Percentiles rank a stretch among this genome's conserved stretches.
These are phyloP conservation scores for Periconia sp. DNA, from an alignment of 2,329 filamentous ascomycete species.

Conservation along the genomic window DNA sequence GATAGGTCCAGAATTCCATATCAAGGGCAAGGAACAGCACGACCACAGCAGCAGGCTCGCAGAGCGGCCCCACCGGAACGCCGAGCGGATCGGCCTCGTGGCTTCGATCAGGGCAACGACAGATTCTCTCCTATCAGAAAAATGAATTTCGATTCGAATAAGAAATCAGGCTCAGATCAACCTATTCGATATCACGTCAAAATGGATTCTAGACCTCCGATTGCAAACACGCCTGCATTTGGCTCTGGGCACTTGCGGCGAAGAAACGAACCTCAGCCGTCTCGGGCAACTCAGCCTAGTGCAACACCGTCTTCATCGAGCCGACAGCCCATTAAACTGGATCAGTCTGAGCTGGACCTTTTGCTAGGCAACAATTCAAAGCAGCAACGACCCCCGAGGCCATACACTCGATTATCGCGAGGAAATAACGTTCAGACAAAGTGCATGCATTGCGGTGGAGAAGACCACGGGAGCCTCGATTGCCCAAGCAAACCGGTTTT, in stretches of 20 bases:
- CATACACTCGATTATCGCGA: constrained; percentile 31
- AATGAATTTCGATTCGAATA: neutral
- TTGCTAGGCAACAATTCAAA: constrained; percentile 25
- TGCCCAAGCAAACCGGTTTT: constrained; percentile 34
- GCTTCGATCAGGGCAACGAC: constrained; percentile 25
- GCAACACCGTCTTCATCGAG: constrained; percentile 7
- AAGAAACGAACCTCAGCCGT: constrained; percentile 27
- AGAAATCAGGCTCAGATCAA: neutral
- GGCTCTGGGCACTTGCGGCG: constrained; percentile 31
- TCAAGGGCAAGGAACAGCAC: constrained; percentile 10
- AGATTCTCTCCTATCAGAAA: constrained; percentile 12
- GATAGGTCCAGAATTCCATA: constrained; percentile 23
- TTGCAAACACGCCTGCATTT: constrained; percentile 31
- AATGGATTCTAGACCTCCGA: constrained; percentile 35
- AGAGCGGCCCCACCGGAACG: constrained; percentile 21
- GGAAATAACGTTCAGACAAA: constrained; percentile 27
- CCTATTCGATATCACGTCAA: constrained; percentile 33
- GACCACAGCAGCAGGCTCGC: constrained; percentile 14
- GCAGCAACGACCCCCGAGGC: constrained; percentile 9
- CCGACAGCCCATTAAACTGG: constrained; percentile 25
- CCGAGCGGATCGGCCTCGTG: constrained; percentile 18
- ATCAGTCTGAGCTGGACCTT: constrained; percentile 34
- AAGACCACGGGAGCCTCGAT: constrained; percentile 27
- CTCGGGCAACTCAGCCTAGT: neutral
- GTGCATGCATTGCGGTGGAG: constrained; percentile 38